Evolutionary conservation across 441 rosid species (phyloP).

Genomic region (Adansonia gregorii): DNA sequence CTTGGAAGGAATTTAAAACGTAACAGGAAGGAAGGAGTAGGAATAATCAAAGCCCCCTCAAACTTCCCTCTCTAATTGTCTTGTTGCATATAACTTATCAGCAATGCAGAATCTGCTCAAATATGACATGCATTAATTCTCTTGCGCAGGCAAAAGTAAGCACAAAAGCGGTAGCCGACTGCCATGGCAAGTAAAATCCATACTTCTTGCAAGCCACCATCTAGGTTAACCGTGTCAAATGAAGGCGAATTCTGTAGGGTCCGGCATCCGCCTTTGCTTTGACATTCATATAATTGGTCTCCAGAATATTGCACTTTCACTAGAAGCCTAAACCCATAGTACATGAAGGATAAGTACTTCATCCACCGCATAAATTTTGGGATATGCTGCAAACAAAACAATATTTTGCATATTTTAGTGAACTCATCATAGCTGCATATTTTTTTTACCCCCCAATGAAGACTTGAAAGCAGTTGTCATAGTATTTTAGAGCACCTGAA

Average conservation of each 20-base stretch:
- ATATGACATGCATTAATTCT: constrained; percentile 63
- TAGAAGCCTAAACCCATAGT: constrained; percentile 78
- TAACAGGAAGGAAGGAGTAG: neutral
- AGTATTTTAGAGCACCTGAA: constrained; percentile 57
- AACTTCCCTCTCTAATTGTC: neutral
- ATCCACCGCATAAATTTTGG: constrained; percentile 85
- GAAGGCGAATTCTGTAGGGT: constrained; percentile 26
- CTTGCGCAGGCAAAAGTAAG: constrained; percentile 75
- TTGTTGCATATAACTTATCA: constrained; percentile 13
- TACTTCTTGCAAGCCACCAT: constrained; percentile 84
- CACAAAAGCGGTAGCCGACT: constrained; percentile 59
- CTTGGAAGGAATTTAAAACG: neutral
- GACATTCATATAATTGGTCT: constrained; percentile 68
- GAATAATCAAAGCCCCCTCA: neutral
- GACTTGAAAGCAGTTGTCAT: neutral
- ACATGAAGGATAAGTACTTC: constrained; percentile 86
- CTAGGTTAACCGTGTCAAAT: constrained; percentile 69
- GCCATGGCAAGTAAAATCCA: constrained; percentile 91
- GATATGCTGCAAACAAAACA: constrained; percentile 66
- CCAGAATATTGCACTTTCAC: constrained; percentile 83
- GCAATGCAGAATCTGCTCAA: constrained; percentile 35
- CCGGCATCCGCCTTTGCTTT: constrained; percentile 72
- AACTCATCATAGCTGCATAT: neutral
- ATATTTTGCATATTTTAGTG: neutral
- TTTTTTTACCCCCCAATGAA: neutral